phyloP scores from a whole-genome alignment of 2,329 filamentous ascomycete genomes.

The Stagonosporopsis rhizophila region DNA sequence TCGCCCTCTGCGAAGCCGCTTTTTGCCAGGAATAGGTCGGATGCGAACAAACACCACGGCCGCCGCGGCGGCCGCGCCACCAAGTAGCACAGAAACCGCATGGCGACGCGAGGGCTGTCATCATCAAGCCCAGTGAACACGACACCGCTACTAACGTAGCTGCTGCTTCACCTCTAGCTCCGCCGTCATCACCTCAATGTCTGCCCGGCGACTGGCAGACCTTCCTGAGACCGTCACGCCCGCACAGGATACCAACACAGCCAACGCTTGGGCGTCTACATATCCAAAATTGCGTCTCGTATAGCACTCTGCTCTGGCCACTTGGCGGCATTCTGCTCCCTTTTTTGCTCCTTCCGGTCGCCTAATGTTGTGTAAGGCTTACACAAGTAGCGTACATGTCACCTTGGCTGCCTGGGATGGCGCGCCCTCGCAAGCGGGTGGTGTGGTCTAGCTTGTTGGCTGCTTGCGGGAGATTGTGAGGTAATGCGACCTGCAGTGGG shows the following conservation, averaged over 20 bases:
- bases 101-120: conserved; percentile 11
- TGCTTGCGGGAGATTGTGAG: not conserved
- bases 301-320: conserved; percentile 3
- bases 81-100: conserved; percentile 5
- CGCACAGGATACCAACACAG: not conserved
- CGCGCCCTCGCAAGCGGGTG: conserved; percentile 2
- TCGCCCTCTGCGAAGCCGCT: not conserved
- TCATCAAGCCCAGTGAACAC: not conserved
- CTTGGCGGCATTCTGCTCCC: conserved; percentile 11
- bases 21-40: conserved; percentile 8
- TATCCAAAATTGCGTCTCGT: conserved; percentile 13
- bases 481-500: conserved; percentile 1
- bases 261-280: conserved; percentile 4
- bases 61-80: not conserved
- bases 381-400: conserved; percentile 1
- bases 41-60: conserved; percentile 5
- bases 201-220: not conserved
- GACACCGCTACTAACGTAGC: conserved; percentile 1
- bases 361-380: conserved; percentile 14
- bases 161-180: not conserved
- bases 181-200: not conserved
- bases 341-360: conserved; percentile 8
- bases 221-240: not conserved
- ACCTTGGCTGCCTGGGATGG: not conserved
- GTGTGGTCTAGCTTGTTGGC: not conserved